A percentile compares a stretch with the other conserved stretches of the same genome.
These are phyloP conservation scores for Solanum clarkiae DNA, from an alignment of 257 asterid genomes.

Conservation along the genomic window DNA sequence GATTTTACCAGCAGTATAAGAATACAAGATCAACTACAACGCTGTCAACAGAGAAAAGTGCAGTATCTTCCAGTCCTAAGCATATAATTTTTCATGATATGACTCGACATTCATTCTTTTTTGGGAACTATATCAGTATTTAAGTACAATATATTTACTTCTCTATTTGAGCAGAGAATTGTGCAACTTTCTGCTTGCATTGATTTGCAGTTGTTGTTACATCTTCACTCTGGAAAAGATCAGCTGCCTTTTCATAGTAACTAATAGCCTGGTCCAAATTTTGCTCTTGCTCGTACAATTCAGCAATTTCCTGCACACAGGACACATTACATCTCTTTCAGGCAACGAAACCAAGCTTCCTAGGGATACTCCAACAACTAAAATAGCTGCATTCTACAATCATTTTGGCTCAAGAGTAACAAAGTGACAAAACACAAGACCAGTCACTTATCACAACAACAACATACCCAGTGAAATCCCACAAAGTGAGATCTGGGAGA, in stretches of 20 bases:
- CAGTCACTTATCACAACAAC: neutral
- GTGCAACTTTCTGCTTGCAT: conserved; percentile 91
- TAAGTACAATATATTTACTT: conserved; percentile 36
- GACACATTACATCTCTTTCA: neutral
- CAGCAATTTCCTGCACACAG: conserved; percentile 76
- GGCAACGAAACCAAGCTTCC: neutral
- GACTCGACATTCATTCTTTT: neutral
- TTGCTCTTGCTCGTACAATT: conserved; percentile 75
- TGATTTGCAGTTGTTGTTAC: conserved; percentile 78
- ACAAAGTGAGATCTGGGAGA: too few species aligned
- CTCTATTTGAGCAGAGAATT: conserved; percentile 79
- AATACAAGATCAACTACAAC: neutral
- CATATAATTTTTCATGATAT: neutral
- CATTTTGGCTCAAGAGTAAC: neutral
- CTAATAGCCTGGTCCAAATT: conserved; percentile 66
- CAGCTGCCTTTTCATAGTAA: conserved; percentile 85
- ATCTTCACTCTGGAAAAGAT: conserved; percentile 82
- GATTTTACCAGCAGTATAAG: neutral
- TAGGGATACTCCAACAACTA: neutral
- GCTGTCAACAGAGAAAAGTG: neutral
- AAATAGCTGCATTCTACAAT: neutral
- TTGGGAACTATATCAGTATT: neutral
- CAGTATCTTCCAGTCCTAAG: neutral
- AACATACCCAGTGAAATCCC: too few species aligned
- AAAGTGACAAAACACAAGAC: neutral